phyloP scores from a whole-genome alignment of 2,329 filamentous ascomycete genomes.

The Claviceps sp. region DNA sequence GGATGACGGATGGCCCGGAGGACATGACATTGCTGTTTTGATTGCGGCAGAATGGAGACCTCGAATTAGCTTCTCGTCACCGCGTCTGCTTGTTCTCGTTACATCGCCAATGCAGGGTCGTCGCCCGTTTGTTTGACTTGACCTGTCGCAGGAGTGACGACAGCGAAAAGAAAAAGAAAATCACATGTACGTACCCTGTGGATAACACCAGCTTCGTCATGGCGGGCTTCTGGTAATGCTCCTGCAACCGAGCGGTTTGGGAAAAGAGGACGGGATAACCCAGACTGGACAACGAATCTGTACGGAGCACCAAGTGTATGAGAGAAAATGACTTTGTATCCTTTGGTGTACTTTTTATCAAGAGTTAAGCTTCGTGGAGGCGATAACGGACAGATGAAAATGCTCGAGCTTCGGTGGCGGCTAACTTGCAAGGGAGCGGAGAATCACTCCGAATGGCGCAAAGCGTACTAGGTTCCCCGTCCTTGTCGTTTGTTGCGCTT shows the following conservation, averaged over 20 bases:
- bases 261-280: background rate
- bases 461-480: background rate
- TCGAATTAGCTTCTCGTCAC: too few relatives aligned
- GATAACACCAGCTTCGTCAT: constrained; percentile 75
- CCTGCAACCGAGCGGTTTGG: background rate
- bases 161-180: background rate
- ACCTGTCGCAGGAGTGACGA: background rate
- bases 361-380: background rate
- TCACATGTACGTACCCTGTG: constrained; percentile 52
- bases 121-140: background rate
- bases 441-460: background rate
- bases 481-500: background rate
- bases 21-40: constrained; percentile 63
- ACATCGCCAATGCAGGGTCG: background rate
- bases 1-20: constrained; percentile 69
- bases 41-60: background rate
- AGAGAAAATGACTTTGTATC: background rate
- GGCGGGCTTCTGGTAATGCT: constrained; percentile 9
- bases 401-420: background rate
- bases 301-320: background rate
- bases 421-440: background rate
- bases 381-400: background rate
- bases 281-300: background rate
- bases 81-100: too few relatives aligned
- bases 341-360: background rate